Evolutionary conservation across 1,139 yeast species (phyloP), one percentile per base, ranked within the genome.

Genomic region (Suhomyces terraborum): DNA sequence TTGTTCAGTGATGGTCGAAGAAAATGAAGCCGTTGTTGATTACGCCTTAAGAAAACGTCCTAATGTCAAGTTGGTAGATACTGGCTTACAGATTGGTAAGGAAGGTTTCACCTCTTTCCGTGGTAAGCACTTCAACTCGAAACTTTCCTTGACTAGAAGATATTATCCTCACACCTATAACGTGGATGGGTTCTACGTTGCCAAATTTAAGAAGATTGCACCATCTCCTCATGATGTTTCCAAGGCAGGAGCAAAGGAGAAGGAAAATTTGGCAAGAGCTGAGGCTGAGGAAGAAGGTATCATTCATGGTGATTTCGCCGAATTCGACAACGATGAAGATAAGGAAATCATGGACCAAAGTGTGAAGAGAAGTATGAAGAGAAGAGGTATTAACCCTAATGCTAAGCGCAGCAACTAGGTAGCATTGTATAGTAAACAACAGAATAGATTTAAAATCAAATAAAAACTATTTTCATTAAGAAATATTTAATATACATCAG

Each of bases 111-210:
- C 95, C 4, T 84, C 93, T 35, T 94, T 77, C 73, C 79, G 98
- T 62, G 99, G 98, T 42, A 91, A 89, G 67, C 87, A 81, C 46
- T 94, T 91, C 73, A 83, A 86, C 60, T 79, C 88, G 39, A 80
- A 80, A 52, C 65, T 93, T 43, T 79, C 80, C 37, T 70, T 91
- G 54, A 89, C 98, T 2, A 83, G 96, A 70, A 82, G 99, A 65
- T 94, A 93, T 66, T 94, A 93, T 62, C 99, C 99, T 41, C 99
- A 94, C 66, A 91, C 96, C 23, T 93, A 93, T 64, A 94, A 94
- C 64, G 98, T 94, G 41, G 99, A 94, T 67, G 99, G 99, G 26
- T 94, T 94, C 75, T 94, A 74, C 63, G 98, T 94, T 46, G 98
- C 99, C 45, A 93, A 93, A 62, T 88, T 94, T 73, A 82, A 88